phyloP scores from a whole-genome alignment of 768 basidiomycete genomes.

The Lactarius pseudohatsudake region DNA sequence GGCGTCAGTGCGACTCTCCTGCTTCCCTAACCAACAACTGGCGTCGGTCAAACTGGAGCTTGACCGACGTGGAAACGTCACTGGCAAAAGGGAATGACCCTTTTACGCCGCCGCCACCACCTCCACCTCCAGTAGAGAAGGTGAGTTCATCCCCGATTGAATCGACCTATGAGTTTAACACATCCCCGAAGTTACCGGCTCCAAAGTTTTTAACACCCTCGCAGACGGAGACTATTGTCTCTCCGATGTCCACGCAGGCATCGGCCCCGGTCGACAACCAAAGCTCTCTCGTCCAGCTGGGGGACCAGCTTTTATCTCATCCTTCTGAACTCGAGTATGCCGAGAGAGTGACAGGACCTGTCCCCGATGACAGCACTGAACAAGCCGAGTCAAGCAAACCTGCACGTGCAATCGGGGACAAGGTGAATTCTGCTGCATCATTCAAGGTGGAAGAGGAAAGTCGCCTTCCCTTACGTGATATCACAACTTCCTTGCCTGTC shows the following conservation, averaged over 20 bases:
- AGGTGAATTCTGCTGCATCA: background rate
- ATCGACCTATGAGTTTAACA: background rate
- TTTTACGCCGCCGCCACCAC: background rate
- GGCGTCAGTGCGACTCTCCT: constrained; percentile 8
- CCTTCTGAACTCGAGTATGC: background rate
- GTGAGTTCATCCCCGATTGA: background rate
- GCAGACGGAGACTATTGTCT: background rate
- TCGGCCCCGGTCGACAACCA: background rate
- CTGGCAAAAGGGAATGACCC: background rate
- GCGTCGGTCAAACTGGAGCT: constrained; percentile 1
- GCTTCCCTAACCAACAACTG: constrained; percentile 4
- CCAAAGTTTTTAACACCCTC: background rate
- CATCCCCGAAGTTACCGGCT: background rate
- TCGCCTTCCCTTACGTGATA: constrained; percentile 13
- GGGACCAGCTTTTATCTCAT: background rate
- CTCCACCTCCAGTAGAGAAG: background rate
- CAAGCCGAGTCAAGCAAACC: background rate
- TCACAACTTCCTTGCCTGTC: background rate
- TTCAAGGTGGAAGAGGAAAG: background rate
- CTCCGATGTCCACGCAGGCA: background rate
- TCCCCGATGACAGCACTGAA: background rate
- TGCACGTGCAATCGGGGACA: background rate
- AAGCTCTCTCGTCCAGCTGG: background rate
- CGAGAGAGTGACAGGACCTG: background rate
- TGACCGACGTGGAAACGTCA: background rate